Percentiles rank a stretch among this genome's conserved stretches.
Conservation (phyloP, 345 rosid genomes). For the Carallia brachiata region DNA sequence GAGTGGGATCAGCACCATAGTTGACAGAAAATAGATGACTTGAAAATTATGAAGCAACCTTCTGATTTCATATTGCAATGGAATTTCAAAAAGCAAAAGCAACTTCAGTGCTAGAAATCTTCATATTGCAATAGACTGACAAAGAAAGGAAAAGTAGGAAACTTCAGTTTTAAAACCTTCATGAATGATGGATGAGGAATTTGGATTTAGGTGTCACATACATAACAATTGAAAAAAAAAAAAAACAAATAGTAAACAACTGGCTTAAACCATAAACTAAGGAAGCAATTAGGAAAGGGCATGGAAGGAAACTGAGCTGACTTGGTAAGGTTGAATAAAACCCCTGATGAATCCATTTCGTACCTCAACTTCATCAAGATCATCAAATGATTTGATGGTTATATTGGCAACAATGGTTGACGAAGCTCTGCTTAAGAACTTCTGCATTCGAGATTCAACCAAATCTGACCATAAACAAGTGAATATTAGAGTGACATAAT, state of each 20-base stretch:
- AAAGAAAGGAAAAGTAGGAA: no score
- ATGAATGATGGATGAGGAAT: no score
- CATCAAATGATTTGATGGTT: conserved; percentile 51
- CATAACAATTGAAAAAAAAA: no score
- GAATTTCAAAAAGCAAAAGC: not conserved
- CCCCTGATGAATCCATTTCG: conserved; percentile 5
- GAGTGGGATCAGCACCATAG: not conserved
- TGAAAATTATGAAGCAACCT: not conserved
- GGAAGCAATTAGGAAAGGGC: no score
- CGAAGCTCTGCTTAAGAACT: conserved; percentile 48
- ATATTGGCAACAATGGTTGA: conserved; percentile 60
- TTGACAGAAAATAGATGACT: not conserved
- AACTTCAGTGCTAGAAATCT: no score
- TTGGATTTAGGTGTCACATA: no score
- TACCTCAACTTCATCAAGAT: conserved; percentile 72
- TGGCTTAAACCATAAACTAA: not conserved
- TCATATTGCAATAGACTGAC: no score
- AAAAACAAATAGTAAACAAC: no score
- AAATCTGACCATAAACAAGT: conserved; percentile 50
- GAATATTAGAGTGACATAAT: not conserved
- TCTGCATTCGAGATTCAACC: conserved; percentile 52
- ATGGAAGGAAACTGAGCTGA: no score
- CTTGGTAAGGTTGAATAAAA: no score
- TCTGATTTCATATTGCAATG: not conserved
- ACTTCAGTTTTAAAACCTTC: no score